Evolutionary conservation across 139 green algal species (phyloP), one percentile per base, ranked within the genome.

Genomic region (Eudorina sp.): DNA sequence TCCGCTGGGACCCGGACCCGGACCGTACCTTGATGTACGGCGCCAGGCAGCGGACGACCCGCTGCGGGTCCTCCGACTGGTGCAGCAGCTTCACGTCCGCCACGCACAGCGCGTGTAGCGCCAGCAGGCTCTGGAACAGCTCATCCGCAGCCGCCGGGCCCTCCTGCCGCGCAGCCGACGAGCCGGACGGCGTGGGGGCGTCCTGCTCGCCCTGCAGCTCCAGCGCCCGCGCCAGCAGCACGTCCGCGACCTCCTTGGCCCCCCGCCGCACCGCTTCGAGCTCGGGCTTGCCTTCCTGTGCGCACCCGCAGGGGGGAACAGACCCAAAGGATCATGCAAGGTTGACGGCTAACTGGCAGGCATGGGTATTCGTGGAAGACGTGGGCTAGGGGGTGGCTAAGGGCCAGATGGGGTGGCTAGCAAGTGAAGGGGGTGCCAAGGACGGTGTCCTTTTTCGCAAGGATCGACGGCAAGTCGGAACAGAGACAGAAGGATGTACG

Each of bases 71-170:
- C 9, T 53, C 74, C 11, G 74, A 25, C 91, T 84, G 83, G 90
- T 95, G 58, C 96, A 89, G 38, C 78, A 88, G 18, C 38, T 29
- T 25, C 3, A 92, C 80, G 53, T 97, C 94, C 4, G 94, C 93
- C 8, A 89, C 43, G 25, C 80, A 92, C 36, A 98, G 89, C 7
- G 94, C 96, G 88, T 98, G 96, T 77, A 98, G 92, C n/a, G 94
- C 92, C 89, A 96, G 94, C 86, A 97, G 88, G 83, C 79, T 84
- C 43, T 55, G 81, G 53, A 66, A 45, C 83, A 89, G 76, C 73
- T 82, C 84, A 0, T 73, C 69, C 14, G 40, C 0, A 2, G 70
- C 68, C 0, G 29, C 55, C 38, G 29, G 31, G 31, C 4, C 8
- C n/a, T 58, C 48, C n/a, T 69, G 41, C 31, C 19, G 46, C 55